Base-by-base conservation (phyloP, 305 asterid species). In the Ilex paraguariensis region DNA sequence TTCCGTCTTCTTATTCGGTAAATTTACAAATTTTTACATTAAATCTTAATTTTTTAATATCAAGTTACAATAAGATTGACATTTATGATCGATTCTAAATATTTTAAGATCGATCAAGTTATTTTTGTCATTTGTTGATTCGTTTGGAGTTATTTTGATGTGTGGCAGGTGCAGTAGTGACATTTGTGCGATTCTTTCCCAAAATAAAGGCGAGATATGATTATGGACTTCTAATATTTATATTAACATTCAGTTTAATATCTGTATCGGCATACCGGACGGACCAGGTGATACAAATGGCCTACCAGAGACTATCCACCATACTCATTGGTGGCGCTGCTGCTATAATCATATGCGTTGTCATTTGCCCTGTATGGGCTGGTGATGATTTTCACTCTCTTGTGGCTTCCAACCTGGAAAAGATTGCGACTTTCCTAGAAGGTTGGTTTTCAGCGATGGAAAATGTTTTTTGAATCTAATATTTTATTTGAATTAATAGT, bases 171-270 rank as follows among this genome's bases (percentile, higher is more conserved):
- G 67, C 78, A 39, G 11, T 53, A 0, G 84, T 67, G 40, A 73
- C 90, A 66, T 83, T 72, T 51, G 8, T 68, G 42, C 69, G 84
- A 60, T 83, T 83, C 61, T 59, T 73, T 31, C 89, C 89, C 1
- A 69, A 70, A 52, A n/a, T 78, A 63, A 83, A 78, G 77, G 79
- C 82, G 5, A 70, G 88, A 77, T 77, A 75, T 67, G 88, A 82
- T 49, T 82, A 82, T 33, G 84, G 80, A 10, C 54, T 77, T 12
- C 61, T 80, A 48, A 65, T 83, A 63, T 73, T 81, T 30, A 83
- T 71, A 74, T 73, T 83, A 57, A 76, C 84, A 8, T 72, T 78
- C 61, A 51, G 79, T 49, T 66, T 81, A 30, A 67, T 83, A 53
- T 71, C 68, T 3, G 83, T 80, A 0, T 83, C 86, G 15, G 84